Conservation (phyloP, 495 filamentous ascomycete genomes). For the Podospora fimiseda region DNA sequence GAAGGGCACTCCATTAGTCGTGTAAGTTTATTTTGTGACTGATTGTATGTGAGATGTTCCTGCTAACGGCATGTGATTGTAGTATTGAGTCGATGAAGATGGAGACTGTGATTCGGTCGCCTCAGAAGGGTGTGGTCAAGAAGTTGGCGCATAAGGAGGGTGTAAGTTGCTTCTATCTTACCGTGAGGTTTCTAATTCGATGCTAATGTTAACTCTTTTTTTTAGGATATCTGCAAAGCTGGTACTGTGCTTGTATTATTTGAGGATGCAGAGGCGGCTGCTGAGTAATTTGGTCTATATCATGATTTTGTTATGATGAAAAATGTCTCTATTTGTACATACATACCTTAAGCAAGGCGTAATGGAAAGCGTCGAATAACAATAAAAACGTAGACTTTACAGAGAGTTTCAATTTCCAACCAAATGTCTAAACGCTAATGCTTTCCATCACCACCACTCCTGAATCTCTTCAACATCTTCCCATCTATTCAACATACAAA, state of each 20-base stretch:
- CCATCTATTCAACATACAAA: not conserved
- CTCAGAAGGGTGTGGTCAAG: slow-evolving; percentile 71
- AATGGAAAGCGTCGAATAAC: too few relatives aligned
- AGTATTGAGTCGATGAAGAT: slow-evolving; percentile 99
- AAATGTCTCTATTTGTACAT: too few relatives aligned
- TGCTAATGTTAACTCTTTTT: slow-evolving; percentile 10
- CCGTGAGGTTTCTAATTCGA: not conserved
- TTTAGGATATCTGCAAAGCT: slow-evolving; percentile 53
- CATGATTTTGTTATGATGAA: not conserved
- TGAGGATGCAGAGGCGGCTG: slow-evolving; percentile 32
- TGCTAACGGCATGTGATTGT: slow-evolving; percentile 12
- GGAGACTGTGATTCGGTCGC: slow-evolving; percentile 94
- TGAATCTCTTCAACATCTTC: not conserved
- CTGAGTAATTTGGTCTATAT: slow-evolving; percentile 20
- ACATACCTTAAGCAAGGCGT: too few relatives aligned
- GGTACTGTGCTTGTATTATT: slow-evolving; percentile 52
- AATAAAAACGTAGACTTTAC: too few relatives aligned
- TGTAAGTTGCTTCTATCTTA: slow-evolving; percentile 49
- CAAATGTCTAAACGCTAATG: too few relatives aligned
- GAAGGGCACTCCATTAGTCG: slow-evolving; percentile 83
- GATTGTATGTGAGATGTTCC: not conserved
- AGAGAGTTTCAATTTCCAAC: too few relatives aligned
- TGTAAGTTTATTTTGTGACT: slow-evolving; percentile 41
- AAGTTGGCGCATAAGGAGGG: slow-evolving; percentile 81
- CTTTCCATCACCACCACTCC: not conserved